Evolutionary conservation across 2,329 filamentous ascomycete species (phyloP).

Genomic region (Hawksworthiomyces lignivorus): DNA sequence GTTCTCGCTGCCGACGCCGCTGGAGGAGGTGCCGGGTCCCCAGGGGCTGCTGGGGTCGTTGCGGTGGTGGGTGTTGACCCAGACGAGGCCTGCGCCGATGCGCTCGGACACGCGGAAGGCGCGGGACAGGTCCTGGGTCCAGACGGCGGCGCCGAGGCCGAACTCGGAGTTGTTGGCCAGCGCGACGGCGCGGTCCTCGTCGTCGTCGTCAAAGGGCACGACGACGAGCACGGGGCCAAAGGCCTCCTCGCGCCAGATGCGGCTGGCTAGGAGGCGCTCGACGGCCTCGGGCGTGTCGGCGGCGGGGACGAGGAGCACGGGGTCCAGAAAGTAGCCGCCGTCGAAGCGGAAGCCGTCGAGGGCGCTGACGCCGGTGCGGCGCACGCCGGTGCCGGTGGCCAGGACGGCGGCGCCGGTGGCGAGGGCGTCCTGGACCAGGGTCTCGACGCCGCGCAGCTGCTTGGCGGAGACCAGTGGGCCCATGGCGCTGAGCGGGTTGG

Average conservation of each 20-base stretch:
- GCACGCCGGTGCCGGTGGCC: constrained; percentile 33
- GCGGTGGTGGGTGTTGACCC: constrained; percentile 57
- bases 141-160: constrained; percentile 68
- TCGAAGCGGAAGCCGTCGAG: constrained; percentile 45
- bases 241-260: constrained; percentile 72
- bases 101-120: constrained; percentile 65
- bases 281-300: constrained; percentile 22
- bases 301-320: no score
- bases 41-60: constrained; percentile 66
- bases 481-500: constrained; percentile 52
- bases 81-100: constrained; percentile 57
- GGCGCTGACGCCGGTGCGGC: constrained; percentile 37
- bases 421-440: constrained; percentile 57
- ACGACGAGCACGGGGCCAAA: constrained; percentile 76
- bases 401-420: constrained; percentile 34
- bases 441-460: constrained; percentile 60
- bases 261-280: constrained; percentile 59
- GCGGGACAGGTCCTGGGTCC: constrained; percentile 67
- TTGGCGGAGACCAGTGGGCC: constrained; percentile 54
- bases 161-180: constrained; percentile 69
- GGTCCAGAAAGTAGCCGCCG: constrained; percentile 67
- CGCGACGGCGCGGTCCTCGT: constrained; percentile 61
- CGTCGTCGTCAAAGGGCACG: constrained; percentile 67
- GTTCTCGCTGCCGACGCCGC: constrained; percentile 67
- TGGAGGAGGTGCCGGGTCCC: constrained; percentile 55